Percentiles rank a stretch among this genome's conserved stretches.
phyloP scores from a whole-genome alignment of 768 basidiomycete genomes.

The Ephemerocybe angulata region DNA sequence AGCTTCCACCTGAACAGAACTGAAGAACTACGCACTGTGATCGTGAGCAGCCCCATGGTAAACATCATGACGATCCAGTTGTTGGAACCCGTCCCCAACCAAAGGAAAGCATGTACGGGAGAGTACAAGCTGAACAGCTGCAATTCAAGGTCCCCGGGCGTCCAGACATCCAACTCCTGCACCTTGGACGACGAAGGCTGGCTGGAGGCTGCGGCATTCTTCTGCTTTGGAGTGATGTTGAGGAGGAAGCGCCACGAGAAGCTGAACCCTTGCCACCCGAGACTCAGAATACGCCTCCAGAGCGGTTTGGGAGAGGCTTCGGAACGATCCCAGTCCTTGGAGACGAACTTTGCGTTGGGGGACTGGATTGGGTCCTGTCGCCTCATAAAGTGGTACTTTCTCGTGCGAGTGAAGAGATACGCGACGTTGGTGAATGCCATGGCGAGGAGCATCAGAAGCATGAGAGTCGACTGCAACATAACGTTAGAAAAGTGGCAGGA shows the following conservation, averaged over 20 bases:
- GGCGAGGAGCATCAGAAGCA: constrained; percentile 52
- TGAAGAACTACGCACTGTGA: constrained; percentile 50
- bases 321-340: constrained; percentile 46
- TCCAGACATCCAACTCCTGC: constrained; percentile 80
- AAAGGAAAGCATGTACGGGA: constrained; percentile 69
- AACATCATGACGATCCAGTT: constrained; percentile 74
- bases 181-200: constrained; percentile 42
- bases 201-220: constrained; percentile 38
- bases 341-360: constrained; percentile 64
- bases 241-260: constrained; percentile 65
- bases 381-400: constrained; percentile 64
- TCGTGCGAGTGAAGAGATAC: constrained; percentile 67
- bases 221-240: constrained; percentile 54
- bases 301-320: constrained; percentile 41
- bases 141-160: constrained; percentile 67
- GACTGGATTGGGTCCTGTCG: constrained; percentile 65
- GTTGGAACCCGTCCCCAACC: constrained; percentile 64
- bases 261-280: constrained; percentile 49
- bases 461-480: constrained; percentile 56
- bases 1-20: background rate
- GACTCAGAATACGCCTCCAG: constrained; percentile 43
- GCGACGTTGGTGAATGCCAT: constrained; percentile 57
- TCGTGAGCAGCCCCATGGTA: constrained; percentile 64
- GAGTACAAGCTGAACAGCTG: constrained; percentile 74
- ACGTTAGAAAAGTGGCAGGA: constrained; percentile 4